Conservation (phyloP, 164 flowering plant species). For the Tinospora cordifolia region DNA sequence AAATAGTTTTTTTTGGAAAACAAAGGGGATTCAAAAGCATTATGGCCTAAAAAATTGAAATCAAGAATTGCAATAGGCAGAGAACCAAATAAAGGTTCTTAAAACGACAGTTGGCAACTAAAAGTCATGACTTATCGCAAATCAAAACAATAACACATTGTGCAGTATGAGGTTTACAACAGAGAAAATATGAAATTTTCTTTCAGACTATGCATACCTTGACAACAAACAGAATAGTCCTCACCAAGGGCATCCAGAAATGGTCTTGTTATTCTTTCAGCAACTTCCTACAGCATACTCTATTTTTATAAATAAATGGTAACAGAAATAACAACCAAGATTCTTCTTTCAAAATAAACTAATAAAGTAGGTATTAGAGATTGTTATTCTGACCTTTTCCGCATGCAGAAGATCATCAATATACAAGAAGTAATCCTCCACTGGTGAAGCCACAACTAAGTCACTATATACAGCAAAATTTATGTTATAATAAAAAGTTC, state of each 20-base stretch:
- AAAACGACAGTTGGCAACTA: too few species aligned
- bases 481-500: not conserved
- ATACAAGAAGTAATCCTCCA: constrained; percentile 85
- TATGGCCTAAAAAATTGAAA: too few species aligned
- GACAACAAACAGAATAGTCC: constrained; percentile 71
- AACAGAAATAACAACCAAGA: not conserved
- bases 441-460: constrained; percentile 92
- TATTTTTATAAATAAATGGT: constrained; percentile 5
- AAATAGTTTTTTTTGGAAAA: too few species aligned
- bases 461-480: constrained; percentile 44
- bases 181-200: not conserved
- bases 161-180: too few species aligned
- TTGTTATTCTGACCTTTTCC: constrained; percentile 46
- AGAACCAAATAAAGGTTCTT: too few species aligned
- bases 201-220: constrained; percentile 43
- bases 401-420: constrained; percentile 69
- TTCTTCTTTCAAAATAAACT: not conserved
- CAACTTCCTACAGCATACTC: constrained; percentile 44
- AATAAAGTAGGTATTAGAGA: not conserved
- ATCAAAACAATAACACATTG: too few species aligned
- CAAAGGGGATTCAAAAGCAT: too few species aligned
- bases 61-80: too few species aligned
- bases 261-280: constrained; percentile 53
- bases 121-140: too few species aligned
- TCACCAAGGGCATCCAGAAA: constrained; percentile 87